These are phyloP conservation scores for Pouteria campechiana DNA, from an alignment of 179 eudicot genomes.

Conservation along the genomic window DNA sequence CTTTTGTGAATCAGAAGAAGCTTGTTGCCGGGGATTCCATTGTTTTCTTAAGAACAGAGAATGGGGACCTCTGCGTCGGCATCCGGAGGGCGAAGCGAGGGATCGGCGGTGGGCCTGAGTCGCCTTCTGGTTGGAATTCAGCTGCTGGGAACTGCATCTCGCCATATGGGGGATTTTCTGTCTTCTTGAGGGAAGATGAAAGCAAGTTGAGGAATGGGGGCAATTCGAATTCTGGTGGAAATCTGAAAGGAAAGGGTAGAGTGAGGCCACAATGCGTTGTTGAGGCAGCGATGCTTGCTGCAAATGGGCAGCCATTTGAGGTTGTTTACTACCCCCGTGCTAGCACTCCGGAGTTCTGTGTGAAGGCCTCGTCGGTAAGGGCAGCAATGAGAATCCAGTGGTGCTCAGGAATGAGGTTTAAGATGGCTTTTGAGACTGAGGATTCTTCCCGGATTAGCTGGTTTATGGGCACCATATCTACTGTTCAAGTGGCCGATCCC, in stretches of 20 bases:
- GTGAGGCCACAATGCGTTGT: conserved; percentile 49
- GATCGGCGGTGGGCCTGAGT: conserved; percentile 35
- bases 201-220: conserved; percentile 28
- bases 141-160: conserved; percentile 22
- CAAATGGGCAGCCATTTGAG: conserved; percentile 74
- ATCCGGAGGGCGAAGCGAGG: conserved; percentile 76
- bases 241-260: conserved; percentile 28
- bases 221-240: conserved; percentile 18
- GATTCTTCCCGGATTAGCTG: conserved; percentile 92
- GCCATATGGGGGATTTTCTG: conserved; percentile 34
- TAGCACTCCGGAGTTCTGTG: conserved; percentile 87
- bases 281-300: conserved; percentile 53
- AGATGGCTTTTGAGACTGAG: conserved; percentile 95
- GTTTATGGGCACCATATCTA: conserved; percentile 90
- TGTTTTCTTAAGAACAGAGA: conserved; percentile 74
- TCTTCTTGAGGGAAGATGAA: conserved; percentile 52
- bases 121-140: conserved; percentile 61
- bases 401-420: conserved; percentile 90
- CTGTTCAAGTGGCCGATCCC: conserved; percentile 69
- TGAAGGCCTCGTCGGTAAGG: conserved; percentile 59
- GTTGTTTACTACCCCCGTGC: conserved; percentile 86
- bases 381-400: conserved; percentile 70
- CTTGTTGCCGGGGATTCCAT: conserved; percentile 90
- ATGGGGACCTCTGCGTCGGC: conserved; percentile 83
- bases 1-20: conserved; percentile 84